A percentile compares a stretch with the other conserved stretches of the same genome.
These are phyloP conservation scores for Maudiozyma saulgeensis DNA, from an alignment of 805 yeast species.

Conservation along the genomic window DNA sequence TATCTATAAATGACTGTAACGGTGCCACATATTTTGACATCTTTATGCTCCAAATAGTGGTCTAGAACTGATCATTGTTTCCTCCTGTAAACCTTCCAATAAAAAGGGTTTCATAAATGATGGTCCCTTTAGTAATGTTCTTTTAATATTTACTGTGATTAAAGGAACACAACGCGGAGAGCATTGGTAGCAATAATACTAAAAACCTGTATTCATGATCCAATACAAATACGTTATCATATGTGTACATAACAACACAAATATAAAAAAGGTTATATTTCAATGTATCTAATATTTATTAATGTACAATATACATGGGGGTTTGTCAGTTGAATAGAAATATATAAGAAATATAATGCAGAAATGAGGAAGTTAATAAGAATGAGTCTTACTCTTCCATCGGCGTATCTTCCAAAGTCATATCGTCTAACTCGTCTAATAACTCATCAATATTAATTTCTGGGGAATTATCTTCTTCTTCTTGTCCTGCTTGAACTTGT, in stretches of 20 bases:
- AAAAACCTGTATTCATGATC: no score
- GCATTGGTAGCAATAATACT: no score
- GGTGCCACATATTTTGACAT: slow-evolving; percentile 30
- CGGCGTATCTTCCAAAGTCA: slow-evolving; percentile 60
- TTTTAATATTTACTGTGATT: no score
- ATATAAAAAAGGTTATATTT: background rate
- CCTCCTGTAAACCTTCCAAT: no score
- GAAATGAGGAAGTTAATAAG: background rate
- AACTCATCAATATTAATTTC: slow-evolving; percentile 84
- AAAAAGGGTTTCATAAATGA: no score
- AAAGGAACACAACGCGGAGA: no score
- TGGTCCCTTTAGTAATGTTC: no score
- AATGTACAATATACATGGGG: background rate
- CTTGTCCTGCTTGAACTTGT: slow-evolving; percentile 34
- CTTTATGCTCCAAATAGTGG: slow-evolving; percentile 2
- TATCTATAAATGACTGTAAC: slow-evolving; percentile 66
- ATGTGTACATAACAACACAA: no score
- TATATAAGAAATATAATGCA: background rate
- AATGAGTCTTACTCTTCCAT: slow-evolving; percentile 5
- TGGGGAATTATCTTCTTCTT: slow-evolving; percentile 77
- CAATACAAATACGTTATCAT: no score
- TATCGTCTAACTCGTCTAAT: slow-evolving; percentile 87
- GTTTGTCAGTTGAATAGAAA: background rate
- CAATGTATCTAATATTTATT: background rate
- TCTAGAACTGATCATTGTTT: background rate